phyloP scores from a whole-genome alignment of 176 grass and related monocot genomes.

The Oryza rufipogon region DNA sequence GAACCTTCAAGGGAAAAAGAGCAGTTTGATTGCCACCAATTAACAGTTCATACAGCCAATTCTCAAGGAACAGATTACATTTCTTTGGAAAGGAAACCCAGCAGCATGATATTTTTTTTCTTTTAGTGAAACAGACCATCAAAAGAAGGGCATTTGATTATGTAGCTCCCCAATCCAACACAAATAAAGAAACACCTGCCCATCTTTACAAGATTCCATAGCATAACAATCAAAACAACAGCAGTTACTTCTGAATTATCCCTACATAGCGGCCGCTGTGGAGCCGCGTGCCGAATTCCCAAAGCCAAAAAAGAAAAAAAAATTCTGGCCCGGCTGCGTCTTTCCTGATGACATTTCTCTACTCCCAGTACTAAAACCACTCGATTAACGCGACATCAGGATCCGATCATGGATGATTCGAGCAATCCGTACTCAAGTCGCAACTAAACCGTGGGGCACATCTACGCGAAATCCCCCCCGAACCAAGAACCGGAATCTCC shows the following conservation, averaged over 20 bases:
- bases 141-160: not conserved
- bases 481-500: not conserved
- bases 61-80: not conserved
- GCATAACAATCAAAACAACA: not conserved
- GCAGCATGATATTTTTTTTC: not conserved
- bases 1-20: not conserved
- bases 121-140: slow-evolving; percentile 17
- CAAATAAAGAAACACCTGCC: slow-evolving; percentile 16
- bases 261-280: not conserved
- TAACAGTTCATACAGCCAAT: not conserved
- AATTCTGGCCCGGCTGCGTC: not conserved
- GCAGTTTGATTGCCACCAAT: slow-evolving; percentile 20
- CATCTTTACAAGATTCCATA: not conserved
- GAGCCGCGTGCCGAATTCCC: not conserved
- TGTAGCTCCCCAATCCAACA: slow-evolving; percentile 14
- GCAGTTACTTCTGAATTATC: not conserved
- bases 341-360: not conserved
- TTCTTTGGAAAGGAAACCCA: not conserved
- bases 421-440: slow-evolving; percentile 19
- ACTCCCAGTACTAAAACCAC: not conserved
- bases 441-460: not conserved
- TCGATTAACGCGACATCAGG: slow-evolving; percentile 15
- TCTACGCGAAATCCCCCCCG: slow-evolving; percentile 6
- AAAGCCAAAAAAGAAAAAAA: not conserved
- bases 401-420: not conserved